Conservation (phyloP, 106 monocot species). For the Dendrobium catenatum region DNA sequence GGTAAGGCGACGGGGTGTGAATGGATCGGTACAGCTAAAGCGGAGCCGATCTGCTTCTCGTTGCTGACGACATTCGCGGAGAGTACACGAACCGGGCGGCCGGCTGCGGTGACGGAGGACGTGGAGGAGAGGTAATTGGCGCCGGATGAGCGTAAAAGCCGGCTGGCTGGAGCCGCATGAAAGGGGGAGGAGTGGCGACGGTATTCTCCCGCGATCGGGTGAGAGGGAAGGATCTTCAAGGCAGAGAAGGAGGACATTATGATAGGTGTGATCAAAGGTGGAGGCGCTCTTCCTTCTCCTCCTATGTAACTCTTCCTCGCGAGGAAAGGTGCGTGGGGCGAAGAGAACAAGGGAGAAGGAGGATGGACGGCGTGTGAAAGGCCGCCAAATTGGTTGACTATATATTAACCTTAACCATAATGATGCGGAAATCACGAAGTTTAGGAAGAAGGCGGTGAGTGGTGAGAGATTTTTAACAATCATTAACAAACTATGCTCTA, state of each 20-base stretch:
- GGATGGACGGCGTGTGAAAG: too few species aligned
- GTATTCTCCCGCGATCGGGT: neutral
- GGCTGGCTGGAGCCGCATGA: neutral
- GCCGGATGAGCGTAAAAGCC: neutral
- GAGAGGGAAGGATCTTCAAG: conserved; percentile 16
- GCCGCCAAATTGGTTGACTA: too few species aligned
- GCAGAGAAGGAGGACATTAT: conserved; percentile 40
- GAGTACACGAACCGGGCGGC: conserved; percentile 24
- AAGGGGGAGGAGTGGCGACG: neutral
- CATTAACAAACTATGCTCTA: too few species aligned
- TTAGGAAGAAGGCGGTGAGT: too few species aligned
- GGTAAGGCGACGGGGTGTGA: neutral
- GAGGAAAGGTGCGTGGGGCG: too few species aligned
- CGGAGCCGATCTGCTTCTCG: conserved; percentile 6
- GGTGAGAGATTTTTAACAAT: too few species aligned
- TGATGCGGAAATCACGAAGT: too few species aligned
- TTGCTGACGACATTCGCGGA: conserved; percentile 40
- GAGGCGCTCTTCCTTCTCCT: too few species aligned
- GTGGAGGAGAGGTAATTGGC: neutral
- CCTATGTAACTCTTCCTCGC: too few species aligned
- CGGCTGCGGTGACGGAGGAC: neutral
- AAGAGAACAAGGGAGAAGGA: too few species aligned
- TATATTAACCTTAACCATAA: too few species aligned
- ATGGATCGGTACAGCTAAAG: neutral
- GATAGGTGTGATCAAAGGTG: neutral